Conservation (phyloP, 108 stramenopile species). For the Stephanodiscus triporus region DNA sequence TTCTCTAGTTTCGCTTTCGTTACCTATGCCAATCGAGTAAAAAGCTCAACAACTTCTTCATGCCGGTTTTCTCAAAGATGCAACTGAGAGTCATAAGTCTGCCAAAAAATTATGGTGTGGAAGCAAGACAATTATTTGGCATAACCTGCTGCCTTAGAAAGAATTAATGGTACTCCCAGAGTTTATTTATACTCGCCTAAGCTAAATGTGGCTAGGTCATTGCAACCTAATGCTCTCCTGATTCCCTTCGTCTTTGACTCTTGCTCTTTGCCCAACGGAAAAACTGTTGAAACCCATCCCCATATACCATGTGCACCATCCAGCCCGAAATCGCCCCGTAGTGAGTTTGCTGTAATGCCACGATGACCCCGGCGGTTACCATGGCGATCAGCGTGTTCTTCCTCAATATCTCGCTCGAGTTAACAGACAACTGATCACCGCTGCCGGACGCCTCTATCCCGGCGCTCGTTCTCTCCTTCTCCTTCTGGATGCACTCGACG, state of each 20-base stretch:
- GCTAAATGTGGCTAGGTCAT: neutral
- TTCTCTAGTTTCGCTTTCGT: too few relatives aligned
- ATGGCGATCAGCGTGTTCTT: slow-evolving; percentile 55
- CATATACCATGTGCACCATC: slow-evolving; percentile 69
- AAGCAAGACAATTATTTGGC: too few relatives aligned
- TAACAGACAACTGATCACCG: neutral
- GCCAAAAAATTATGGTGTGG: too few relatives aligned
- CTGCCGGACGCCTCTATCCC: neutral
- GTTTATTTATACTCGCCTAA: too few relatives aligned
- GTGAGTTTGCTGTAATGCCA: slow-evolving; percentile 69
- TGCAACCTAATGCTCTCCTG: neutral
- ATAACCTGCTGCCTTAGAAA: neutral
- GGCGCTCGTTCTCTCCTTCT: slow-evolving; percentile 20
- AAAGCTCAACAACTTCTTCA: too few relatives aligned
- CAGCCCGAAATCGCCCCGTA: slow-evolving; percentile 71
- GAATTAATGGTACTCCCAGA: neutral
- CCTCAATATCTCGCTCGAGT: slow-evolving; percentile 31
- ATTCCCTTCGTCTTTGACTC: slow-evolving; percentile 11
- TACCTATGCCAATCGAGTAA: too few relatives aligned
- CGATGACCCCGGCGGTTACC: slow-evolving; percentile 68
- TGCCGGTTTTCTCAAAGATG: too few relatives aligned
- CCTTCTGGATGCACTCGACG: slow-evolving; percentile 33
- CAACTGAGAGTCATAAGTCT: too few relatives aligned
- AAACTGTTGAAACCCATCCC: slow-evolving; percentile 46
- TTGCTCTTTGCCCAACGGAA: slow-evolving; percentile 28